These are phyloP conservation scores for Chlorella sorokiniana DNA, from an alignment of 139 green algal species.

Conservation along the genomic window DNA sequence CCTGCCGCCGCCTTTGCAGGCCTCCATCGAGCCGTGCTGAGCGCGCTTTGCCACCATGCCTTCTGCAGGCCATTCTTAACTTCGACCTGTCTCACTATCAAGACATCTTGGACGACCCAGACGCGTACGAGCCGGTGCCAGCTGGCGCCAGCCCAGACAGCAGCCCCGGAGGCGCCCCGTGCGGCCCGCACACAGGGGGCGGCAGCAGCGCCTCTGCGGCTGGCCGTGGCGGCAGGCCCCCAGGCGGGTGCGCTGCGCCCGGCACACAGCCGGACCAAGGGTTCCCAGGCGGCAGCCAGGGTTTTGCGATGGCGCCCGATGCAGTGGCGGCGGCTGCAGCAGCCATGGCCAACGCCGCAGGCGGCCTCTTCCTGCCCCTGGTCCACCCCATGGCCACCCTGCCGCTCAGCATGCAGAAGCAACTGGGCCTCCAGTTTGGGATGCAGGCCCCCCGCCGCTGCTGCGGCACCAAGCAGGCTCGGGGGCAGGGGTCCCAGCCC, in stretches of 20 bases:
- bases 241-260: too few relatives aligned
- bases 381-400: neutral
- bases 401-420: neutral
- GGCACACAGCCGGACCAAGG: too few relatives aligned
- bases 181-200: neutral
- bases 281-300: too few relatives aligned
- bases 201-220: neutral
- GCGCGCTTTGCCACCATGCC: neutral
- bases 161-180: neutral
- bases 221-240: neutral
- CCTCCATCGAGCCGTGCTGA: neutral
- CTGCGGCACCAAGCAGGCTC: neutral
- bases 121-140: constrained; percentile 8
- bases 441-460: neutral
- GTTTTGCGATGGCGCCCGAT: too few relatives aligned
- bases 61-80: constrained; percentile 66
- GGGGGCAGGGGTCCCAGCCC: neutral
- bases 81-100: constrained; percentile 60
- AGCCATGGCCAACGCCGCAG: neutral
- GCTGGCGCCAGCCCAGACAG: neutral
- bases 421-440: too few relatives aligned
- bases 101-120: constrained; percentile 43
- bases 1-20: neutral
- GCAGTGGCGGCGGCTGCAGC: neutral
- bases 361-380: neutral